phyloP scores from a whole-genome alignment of 495 filamentous ascomycete species.

The Umbilicaria muhlenbergii region DNA sequence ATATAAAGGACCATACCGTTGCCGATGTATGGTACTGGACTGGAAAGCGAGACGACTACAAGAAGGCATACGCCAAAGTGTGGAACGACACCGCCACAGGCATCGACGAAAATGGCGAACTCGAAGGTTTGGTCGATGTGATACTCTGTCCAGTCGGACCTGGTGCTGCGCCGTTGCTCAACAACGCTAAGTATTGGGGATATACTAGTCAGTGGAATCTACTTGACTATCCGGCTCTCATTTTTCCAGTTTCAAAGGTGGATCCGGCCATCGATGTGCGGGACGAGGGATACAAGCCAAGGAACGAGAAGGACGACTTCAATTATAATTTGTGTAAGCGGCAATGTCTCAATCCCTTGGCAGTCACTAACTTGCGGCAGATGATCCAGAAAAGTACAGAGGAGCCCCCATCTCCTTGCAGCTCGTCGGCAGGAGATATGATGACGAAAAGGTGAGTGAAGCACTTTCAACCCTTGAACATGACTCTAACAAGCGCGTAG shows the following conservation, averaged over 20 bases:
- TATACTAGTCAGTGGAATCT: conserved; percentile 65
- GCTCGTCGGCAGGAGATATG: conserved; percentile 24
- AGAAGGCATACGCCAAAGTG: conserved; percentile 38
- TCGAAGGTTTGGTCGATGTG: conserved; percentile 39
- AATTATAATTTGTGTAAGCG: conserved; percentile 23
- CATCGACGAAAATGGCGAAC: conserved; percentile 3
- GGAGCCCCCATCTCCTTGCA: conserved; percentile 24
- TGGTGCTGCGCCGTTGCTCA: conserved; percentile 41
- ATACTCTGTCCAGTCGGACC: conserved; percentile 50
- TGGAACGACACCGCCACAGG: conserved; percentile 36
- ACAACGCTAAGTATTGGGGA: conserved; percentile 48
- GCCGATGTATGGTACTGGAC: conserved; percentile 29
- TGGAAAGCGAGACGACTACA: conserved; percentile 38
- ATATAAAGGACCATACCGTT: conserved; percentile 23
- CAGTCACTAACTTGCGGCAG: conserved; percentile 2
- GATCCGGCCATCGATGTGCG: conserved; percentile 15
- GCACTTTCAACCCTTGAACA: neutral
- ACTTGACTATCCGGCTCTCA: conserved; percentile 45
- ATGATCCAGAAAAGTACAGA: conserved; percentile 14
- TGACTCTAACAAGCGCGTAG: conserved; percentile 3
- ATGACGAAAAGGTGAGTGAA: conserved; percentile 28
- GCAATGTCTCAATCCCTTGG: neutral
- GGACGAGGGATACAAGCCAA: conserved; percentile 16
- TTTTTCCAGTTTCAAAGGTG: conserved; percentile 28
- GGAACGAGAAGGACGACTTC: conserved; percentile 23